These are phyloP conservation scores for Nephelium lappaceum DNA, from an alignment of 345 rosid species.

Conservation along the genomic window DNA sequence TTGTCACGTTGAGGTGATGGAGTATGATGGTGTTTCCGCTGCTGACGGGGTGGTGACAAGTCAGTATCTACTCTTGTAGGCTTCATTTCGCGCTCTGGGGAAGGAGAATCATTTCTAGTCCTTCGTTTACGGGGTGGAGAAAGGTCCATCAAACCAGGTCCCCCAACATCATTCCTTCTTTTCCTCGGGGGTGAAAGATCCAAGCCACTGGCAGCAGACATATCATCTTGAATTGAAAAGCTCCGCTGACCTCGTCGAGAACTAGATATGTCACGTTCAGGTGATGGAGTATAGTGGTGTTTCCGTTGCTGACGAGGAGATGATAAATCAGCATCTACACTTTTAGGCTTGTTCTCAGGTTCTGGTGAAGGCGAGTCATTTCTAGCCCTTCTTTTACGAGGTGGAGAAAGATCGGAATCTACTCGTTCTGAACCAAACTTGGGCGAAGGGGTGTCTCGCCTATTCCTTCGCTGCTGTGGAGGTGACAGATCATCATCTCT, in stretches of 20 bases:
- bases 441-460: slow-evolving; percentile 48
- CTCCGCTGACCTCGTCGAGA: no score
- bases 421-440: background rate
- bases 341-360: slow-evolving; percentile 31
- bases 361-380: slow-evolving; percentile 65
- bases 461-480: slow-evolving; percentile 36
- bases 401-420: slow-evolving; percentile 65
- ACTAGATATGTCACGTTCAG: background rate
- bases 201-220: background rate
- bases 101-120: slow-evolving; percentile 56
- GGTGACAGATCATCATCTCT: slow-evolving; percentile 59
- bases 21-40: slow-evolving; percentile 22
- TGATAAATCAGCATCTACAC: slow-evolving; percentile 37
- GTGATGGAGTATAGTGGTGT: slow-evolving; percentile 7
- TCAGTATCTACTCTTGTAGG: slow-evolving; percentile 30
- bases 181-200: slow-evolving; percentile 48
- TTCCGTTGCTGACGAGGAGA: slow-evolving; percentile 31
- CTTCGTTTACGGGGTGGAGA: slow-evolving; percentile 64
- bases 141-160: slow-evolving; percentile 33
- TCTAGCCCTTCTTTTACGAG: slow-evolving; percentile 44
- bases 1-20: slow-evolving; percentile 33
- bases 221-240: no score
- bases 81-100: slow-evolving; percentile 46
- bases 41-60: slow-evolving; percentile 42
- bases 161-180: slow-evolving; percentile 18